Evolutionary conservation across 2,329 filamentous ascomycete genomes (phyloP).

Genomic region (Cadophora luteo-olivacea): DNA sequence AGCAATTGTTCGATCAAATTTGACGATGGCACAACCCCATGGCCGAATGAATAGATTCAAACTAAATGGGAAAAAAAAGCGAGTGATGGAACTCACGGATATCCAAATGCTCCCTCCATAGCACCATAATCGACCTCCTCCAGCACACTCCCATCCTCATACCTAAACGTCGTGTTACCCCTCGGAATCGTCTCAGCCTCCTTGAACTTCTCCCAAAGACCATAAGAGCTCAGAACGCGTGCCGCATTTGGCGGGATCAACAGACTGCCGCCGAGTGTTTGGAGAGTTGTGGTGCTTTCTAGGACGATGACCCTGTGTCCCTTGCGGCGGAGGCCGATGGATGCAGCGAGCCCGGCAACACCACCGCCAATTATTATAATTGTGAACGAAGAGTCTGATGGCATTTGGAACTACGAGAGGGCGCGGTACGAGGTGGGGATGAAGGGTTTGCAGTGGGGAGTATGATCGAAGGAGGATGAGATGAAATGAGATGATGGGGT

Average conservation of each 20-base stretch:
- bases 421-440: background rate
- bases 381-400: background rate
- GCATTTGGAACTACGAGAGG: background rate
- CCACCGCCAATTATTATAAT: slow-evolving; percentile 21
- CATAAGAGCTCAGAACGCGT: slow-evolving; percentile 10
- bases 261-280: slow-evolving; percentile 19
- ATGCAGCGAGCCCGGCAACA: slow-evolving; percentile 13
- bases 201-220: slow-evolving; percentile 21
- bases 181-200: slow-evolving; percentile 10
- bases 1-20: too few relatives aligned
- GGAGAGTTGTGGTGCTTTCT: slow-evolving; percentile 16
- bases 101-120: slow-evolving; percentile 18
- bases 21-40: too few relatives aligned
- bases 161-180: slow-evolving; percentile 20
- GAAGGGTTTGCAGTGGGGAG: background rate
- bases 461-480: background rate
- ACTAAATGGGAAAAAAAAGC: too few relatives aligned
- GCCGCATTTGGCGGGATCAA: slow-evolving; percentile 18
- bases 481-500: background rate
- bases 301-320: slow-evolving; percentile 15
- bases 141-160: slow-evolving; percentile 18
- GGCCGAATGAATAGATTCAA: too few relatives aligned
- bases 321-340: slow-evolving; percentile 17
- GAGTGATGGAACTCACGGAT: too few relatives aligned
- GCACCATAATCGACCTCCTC: slow-evolving; percentile 17